These are phyloP conservation scores for Pythium graminicola DNA, from an alignment of 352 stramenopile species.

Conservation along the genomic window DNA sequence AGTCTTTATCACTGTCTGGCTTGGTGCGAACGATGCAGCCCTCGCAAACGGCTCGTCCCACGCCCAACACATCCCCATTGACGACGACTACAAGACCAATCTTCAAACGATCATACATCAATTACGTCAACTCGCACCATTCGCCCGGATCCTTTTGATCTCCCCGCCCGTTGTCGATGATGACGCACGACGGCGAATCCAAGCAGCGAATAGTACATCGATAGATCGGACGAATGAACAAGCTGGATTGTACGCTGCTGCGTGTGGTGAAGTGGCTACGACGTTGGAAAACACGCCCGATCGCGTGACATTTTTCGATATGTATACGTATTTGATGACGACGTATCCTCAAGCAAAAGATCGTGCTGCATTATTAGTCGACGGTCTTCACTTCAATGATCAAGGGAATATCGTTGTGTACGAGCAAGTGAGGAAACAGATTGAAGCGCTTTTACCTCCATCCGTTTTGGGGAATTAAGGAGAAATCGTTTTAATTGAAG, in stretches of 20 bases:
- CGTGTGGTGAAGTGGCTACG: slow-evolving; percentile 3
- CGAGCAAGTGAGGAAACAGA: neutral
- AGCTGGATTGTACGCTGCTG: slow-evolving; percentile 3
- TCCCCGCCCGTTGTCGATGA: slow-evolving; percentile 45
- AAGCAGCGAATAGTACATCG: neutral
- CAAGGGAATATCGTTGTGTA: neutral
- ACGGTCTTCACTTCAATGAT: slow-evolving; percentile 30
- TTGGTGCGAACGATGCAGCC: slow-evolving; percentile 55
- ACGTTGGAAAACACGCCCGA: slow-evolving; percentile 17
- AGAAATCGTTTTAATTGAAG: too few relatives aligned
- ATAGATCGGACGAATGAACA: slow-evolving; percentile 16
- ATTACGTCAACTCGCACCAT: slow-evolving; percentile 20
- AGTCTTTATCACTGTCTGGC: slow-evolving; percentile 38
- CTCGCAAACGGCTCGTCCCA: slow-evolving; percentile 26
- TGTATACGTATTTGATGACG: slow-evolving; percentile 12
- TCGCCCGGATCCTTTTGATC: slow-evolving; percentile 43
- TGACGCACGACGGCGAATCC: slow-evolving; percentile 6
- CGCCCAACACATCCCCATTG: slow-evolving; percentile 46
- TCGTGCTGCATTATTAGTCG: slow-evolving; percentile 6
- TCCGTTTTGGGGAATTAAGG: too few relatives aligned
- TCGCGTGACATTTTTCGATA: slow-evolving; percentile 15
- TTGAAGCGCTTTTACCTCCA: slow-evolving; percentile 3
- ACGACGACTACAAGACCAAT: slow-evolving; percentile 41
- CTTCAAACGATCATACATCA: slow-evolving; percentile 27
- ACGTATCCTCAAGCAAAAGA: slow-evolving; percentile 6